Conservation (phyloP, 495 filamentous ascomycete species). For the Pseudevernia furfuracea region DNA sequence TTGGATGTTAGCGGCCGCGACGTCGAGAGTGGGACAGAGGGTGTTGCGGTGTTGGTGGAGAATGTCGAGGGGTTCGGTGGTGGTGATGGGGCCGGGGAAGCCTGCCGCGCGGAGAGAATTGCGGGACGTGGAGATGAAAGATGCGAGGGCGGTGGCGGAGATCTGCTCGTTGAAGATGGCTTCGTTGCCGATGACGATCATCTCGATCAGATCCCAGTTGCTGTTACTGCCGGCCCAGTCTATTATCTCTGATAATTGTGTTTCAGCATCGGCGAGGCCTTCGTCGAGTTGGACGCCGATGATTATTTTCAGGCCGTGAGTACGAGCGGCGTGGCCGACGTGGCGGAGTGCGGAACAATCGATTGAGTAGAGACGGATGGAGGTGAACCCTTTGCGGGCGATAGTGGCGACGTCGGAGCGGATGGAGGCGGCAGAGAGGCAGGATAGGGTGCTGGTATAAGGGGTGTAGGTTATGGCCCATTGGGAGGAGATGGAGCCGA, state of each 20-base stretch:
- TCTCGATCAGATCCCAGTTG: conserved; percentile 60
- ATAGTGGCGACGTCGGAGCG: conserved; percentile 59
- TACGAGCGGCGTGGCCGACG: conserved; percentile 57
- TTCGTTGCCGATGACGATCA: conserved; percentile 89
- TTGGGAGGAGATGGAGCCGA: conserved; percentile 35
- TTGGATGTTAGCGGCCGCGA: conserved; percentile 78
- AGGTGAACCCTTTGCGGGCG: conserved; percentile 63
- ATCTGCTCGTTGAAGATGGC: conserved; percentile 63
- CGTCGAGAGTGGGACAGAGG: conserved; percentile 68
- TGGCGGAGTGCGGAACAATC: conserved; percentile 76
- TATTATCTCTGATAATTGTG: conserved; percentile 66
- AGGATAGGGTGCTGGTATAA: conserved; percentile 53
- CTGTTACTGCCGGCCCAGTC: conserved; percentile 46
- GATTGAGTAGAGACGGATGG: conserved; percentile 83
- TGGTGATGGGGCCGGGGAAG: conserved; percentile 71
- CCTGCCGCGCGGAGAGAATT: conserved; percentile 45
- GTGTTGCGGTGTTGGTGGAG: conserved; percentile 47
- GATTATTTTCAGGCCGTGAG: conserved; percentile 65
- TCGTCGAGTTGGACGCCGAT: conserved; percentile 74
- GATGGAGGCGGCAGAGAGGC: conserved; percentile 61
- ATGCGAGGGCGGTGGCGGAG: conserved; percentile 51
- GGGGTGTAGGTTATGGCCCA: conserved; percentile 94
- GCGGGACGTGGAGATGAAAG: conserved; percentile 53
- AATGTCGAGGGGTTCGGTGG: conserved; percentile 74
- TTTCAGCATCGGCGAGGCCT: conserved; percentile 45